Evolutionary conservation across 169 alveolate genomes (phyloP).

Genomic region (Amoebophrya sp.): DNA sequence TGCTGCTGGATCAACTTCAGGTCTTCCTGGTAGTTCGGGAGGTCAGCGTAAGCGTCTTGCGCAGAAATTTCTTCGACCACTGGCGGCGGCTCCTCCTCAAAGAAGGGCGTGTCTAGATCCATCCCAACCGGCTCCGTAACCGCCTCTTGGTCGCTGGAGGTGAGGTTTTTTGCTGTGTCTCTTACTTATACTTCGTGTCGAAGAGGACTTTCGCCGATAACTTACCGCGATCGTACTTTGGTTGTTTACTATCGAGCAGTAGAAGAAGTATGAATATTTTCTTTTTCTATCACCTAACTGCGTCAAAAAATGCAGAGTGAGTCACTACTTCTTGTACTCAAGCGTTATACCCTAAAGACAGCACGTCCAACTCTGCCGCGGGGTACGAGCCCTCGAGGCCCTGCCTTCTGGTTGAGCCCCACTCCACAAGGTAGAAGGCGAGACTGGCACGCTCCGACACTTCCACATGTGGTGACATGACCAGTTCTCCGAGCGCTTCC

Average conservation of each 20-base stretch:
- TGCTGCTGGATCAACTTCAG: too few species aligned
- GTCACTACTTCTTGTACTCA: not conserved
- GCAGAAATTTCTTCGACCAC: not conserved
- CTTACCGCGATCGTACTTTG: too few species aligned
- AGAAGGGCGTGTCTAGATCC: not conserved
- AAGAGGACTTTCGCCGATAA: too few species aligned
- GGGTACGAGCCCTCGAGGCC: not conserved
- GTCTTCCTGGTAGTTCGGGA: too few species aligned
- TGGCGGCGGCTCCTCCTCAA: not conserved
- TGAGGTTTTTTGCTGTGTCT: too few species aligned
- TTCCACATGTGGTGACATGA: not conserved
- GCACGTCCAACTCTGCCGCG: not conserved
- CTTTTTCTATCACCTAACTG: too few species aligned
- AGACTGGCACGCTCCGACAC: not conserved
- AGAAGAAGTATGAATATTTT: too few species aligned
- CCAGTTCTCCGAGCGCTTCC: not conserved
- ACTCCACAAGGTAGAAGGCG: not conserved
- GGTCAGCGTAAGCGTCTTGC: too few species aligned
- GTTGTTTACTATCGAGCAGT: too few species aligned
- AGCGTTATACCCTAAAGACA: not conserved
- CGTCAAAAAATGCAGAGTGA: too few species aligned
- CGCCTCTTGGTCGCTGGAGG: not conserved
- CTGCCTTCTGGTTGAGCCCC: not conserved
- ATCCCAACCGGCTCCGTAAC: not conserved
- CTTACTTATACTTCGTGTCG: too few species aligned